Evolutionary conservation across 2,329 filamentous ascomycete species (phyloP).

Genomic region (Sporothrix pallida): DNA sequence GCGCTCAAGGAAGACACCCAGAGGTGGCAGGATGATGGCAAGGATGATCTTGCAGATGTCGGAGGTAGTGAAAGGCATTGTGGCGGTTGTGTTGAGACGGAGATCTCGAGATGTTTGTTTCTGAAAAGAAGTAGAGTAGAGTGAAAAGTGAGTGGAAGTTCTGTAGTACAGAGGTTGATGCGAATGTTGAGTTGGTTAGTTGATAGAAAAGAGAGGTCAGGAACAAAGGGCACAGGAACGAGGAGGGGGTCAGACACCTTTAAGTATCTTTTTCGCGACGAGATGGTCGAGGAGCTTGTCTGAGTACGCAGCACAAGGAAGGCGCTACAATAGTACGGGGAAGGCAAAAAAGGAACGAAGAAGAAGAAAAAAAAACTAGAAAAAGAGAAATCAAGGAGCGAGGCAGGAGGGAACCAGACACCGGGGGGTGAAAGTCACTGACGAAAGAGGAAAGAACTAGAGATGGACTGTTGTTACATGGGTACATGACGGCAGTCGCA

Average conservation of each 20-base stretch:
- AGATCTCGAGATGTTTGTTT: neutral
- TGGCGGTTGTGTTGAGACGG: conserved; percentile 41
- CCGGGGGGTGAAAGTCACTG: neutral
- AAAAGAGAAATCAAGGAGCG: neutral
- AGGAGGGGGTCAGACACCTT: conserved; percentile 9
- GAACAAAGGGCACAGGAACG: neutral
- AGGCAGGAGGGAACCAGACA: conserved; percentile 22
- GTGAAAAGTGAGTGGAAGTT: neutral
- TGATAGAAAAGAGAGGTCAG: neutral
- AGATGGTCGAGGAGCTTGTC: conserved; percentile 12
- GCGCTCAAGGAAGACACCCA: conserved; percentile 93
- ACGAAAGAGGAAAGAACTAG: conserved; percentile 10
- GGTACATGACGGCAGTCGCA: neutral
- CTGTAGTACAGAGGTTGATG: conserved; percentile 1
- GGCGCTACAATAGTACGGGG: neutral
- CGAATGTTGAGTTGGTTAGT: conserved; percentile 1
- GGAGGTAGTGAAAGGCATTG: conserved; percentile 63
- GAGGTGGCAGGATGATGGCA: conserved; percentile 85
- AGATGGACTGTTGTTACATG: neutral
- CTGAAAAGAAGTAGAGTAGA: too few species aligned
- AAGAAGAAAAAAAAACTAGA: neutral
- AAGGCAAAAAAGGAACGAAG: neutral
- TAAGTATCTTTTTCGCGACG: conserved; percentile 23
- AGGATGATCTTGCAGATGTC: conserved; percentile 75
- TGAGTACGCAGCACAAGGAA: conserved; percentile 18